Evolutionary conservation across 164 flowering plant species (phyloP).

Genomic region (Taxillus chinensis): DNA sequence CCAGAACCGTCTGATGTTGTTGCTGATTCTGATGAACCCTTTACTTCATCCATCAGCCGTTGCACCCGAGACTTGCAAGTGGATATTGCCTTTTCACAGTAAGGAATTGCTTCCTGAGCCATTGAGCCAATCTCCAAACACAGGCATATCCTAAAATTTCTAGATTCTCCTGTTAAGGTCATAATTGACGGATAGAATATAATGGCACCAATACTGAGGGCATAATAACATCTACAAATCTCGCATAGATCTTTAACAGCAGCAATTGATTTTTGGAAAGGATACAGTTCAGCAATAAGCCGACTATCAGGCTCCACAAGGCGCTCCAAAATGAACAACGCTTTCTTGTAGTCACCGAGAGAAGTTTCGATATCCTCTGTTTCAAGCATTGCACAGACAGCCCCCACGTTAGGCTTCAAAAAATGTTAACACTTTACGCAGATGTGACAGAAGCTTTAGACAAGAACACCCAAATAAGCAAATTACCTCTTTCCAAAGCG

Average conservation of each 20-base stretch:
- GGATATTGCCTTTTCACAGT: conserved; percentile 77
- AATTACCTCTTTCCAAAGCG: conserved; percentile 84
- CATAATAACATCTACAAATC: too few species aligned
- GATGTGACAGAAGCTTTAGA: background rate
- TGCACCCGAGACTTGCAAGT: conserved; percentile 56
- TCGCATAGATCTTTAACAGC: too few species aligned
- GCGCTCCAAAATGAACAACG: conserved; percentile 61
- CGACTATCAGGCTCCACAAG: conserved; percentile 90
- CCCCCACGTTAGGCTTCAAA: background rate
- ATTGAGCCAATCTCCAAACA: conserved; percentile 71
- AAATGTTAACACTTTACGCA: background rate
- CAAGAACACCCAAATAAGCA: background rate
- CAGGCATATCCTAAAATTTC: conserved; percentile 86
- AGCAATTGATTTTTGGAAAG: conserved; percentile 18
- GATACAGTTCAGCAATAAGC: conserved; percentile 89
- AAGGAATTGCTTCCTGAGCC: conserved; percentile 73
- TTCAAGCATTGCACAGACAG: conserved; percentile 10
- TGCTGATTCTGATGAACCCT: conserved; percentile 19
- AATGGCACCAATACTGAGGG: too few species aligned
- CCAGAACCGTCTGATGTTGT: conserved; percentile 19
- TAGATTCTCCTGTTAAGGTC: conserved; percentile 39
- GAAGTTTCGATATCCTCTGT: conserved; percentile 97
- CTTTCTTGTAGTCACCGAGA: conserved; percentile 73
- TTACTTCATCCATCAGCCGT: conserved; percentile 41
- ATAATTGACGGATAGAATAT: background rate